A percentile compares a stretch with the other conserved stretches of the same genome.
Conservation (phyloP, 2,329 filamentous ascomycete genomes). For the Xylaria sp. region DNA sequence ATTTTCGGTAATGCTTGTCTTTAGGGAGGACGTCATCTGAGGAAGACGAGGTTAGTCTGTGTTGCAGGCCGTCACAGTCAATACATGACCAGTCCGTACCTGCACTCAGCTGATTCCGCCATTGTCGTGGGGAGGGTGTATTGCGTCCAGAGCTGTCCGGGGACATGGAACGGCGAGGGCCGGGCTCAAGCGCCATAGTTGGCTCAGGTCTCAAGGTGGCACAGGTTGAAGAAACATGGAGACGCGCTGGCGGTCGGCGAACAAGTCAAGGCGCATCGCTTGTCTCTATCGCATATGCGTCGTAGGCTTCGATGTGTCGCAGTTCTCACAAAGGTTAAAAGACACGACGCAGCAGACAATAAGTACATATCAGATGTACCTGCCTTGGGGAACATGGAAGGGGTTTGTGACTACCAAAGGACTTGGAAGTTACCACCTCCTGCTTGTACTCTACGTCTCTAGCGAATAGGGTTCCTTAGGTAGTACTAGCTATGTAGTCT, state of each 20-base stretch:
- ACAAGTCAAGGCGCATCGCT: conserved; percentile 39
- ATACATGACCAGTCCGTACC: conserved; percentile 58
- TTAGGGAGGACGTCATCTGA: conserved; percentile 62
- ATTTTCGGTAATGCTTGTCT: conserved; percentile 80
- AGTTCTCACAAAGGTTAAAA: conserved; percentile 11
- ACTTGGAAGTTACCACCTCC: too few relatives aligned
- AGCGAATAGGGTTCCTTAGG: background rate
- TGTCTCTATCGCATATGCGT: conserved; percentile 32
- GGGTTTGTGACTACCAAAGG: background rate
- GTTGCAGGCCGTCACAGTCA: conserved; percentile 9
- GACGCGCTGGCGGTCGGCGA: conserved; percentile 28
- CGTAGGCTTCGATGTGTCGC: conserved; percentile 9
- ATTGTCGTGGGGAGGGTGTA: conserved; percentile 76
- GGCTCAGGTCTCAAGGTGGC: conserved; percentile 38
- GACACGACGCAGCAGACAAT: conserved; percentile 30
- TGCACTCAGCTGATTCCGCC: conserved; percentile 77
- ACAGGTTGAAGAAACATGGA: conserved; percentile 36
- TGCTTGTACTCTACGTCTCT: too few relatives aligned
- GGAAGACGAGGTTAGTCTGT: too few relatives aligned
- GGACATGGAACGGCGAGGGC: conserved; percentile 66
- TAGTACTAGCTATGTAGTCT: background rate
- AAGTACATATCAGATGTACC: background rate
- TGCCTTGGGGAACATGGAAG: too few relatives aligned
- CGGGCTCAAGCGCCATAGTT: conserved; percentile 68
- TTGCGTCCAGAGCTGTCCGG: conserved; percentile 84